Base-by-base conservation (phyloP, 805 yeast genomes). In the Metschnikowia kofuensis region DNA sequence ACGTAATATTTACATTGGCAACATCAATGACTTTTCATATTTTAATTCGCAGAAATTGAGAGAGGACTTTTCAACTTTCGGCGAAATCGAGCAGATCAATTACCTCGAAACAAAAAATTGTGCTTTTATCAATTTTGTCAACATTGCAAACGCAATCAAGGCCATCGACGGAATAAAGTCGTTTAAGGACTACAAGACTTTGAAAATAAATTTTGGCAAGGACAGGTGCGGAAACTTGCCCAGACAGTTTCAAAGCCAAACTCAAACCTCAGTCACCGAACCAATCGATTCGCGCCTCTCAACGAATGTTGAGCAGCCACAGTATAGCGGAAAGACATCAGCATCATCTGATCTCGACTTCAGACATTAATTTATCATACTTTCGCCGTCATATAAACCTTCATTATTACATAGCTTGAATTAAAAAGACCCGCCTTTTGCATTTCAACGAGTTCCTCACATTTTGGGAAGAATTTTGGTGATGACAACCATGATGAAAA, bases 21-120 rank as follows among this genome's bases (percentile, higher is more conserved):
- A 69, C 59, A 83, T 87, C 49, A 72, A 67, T 44, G 76, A 74
- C 55, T 73, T 73, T 54, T 76, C 78, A 47, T 68, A 70, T 47
- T 82, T 77, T 62, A 75, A 76, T 44, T 82, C 83, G 49, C 69
- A 72, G 13, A 82, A 86, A 57, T 75, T 92, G 57, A 77, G 92
- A 58, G 69, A 68, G 6, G 90, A 86, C 64, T 91, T 92, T 63
- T 73, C 82, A 28, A 85, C 82, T 60, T 91, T 83, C 71, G 99
- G 99, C 38, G 96, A 89, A 55, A 88, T 94, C 56, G 99, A 94
- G 68, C 98, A 91, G 68, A 87, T 94, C 64, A 91, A 94, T 64
- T 87, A 87, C 63, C 75, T 89, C 50, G 83, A 82, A 39, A 94
- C 87, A 59, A 85, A 86, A 65, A 83, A 85, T 50, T 91, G 97